A percentile compares a stretch with the other conserved stretches of the same genome.
Conservation (phyloP, 2,329 filamentous ascomycete species). For the Aspergillus spinulosporus region DNA sequence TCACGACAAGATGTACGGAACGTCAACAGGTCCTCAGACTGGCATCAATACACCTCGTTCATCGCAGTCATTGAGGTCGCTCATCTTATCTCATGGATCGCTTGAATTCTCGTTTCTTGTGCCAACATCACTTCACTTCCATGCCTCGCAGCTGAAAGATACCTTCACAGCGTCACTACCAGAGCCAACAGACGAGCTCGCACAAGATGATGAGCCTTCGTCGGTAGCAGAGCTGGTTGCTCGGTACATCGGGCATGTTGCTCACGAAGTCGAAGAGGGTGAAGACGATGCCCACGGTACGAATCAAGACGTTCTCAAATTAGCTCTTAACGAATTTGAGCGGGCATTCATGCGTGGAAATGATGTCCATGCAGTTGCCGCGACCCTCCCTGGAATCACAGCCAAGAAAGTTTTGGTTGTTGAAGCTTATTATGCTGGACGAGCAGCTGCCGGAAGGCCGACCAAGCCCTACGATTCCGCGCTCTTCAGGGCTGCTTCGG, state of each 20-base stretch:
- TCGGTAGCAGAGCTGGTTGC: slow-evolving; percentile 90
- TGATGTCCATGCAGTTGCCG: slow-evolving; percentile 88
- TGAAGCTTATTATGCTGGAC: slow-evolving; percentile 85
- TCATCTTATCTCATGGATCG: slow-evolving; percentile 87
- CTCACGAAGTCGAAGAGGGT: slow-evolving; percentile 83
- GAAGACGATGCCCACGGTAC: slow-evolving; percentile 87
- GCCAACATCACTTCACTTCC: slow-evolving; percentile 92
- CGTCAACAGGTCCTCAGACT: slow-evolving; percentile 79
- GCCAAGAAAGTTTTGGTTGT: slow-evolving; percentile 90
- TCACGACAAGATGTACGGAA: slow-evolving; percentile 74
- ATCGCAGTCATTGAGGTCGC: slow-evolving; percentile 84
- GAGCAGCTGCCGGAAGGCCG: slow-evolving; percentile 76
- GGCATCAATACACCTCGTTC: slow-evolving; percentile 96
- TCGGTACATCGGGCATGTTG: slow-evolving; percentile 88
- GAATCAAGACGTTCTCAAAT: slow-evolving; percentile 88
- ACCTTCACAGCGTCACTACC: slow-evolving; percentile 83
- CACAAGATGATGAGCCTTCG: slow-evolving; percentile 98
- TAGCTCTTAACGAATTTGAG: slow-evolving; percentile 94
- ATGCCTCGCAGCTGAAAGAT: slow-evolving; percentile 91
- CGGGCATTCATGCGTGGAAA: slow-evolving; percentile 91
- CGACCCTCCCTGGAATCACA: slow-evolving; percentile 82
- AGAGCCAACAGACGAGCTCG: slow-evolving; percentile 90
- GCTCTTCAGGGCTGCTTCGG: slow-evolving; percentile 81
- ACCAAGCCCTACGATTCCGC: slow-evolving; percentile 94
- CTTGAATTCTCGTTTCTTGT: slow-evolving; percentile 96